Conservation (phyloP, 352 stramenopile genomes). For the Aphanomyces invadans region DNA sequence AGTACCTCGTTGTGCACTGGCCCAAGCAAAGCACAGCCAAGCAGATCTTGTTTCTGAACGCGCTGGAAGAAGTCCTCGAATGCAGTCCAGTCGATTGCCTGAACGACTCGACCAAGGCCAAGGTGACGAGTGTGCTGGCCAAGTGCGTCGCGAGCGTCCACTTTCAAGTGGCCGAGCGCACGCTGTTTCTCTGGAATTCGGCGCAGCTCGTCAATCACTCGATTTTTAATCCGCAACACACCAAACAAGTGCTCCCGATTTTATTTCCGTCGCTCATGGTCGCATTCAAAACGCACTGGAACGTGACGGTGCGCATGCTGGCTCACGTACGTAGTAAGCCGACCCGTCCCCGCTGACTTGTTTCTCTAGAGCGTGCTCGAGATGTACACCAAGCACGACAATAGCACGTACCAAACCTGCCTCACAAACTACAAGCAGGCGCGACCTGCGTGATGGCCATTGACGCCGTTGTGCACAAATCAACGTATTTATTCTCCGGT, state of each 20-base stretch:
- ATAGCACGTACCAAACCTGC: slow-evolving; percentile 2
- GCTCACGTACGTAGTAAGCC: neutral
- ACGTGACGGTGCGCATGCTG: slow-evolving; percentile 7
- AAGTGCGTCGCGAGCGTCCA: slow-evolving; percentile 10
- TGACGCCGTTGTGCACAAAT: neutral
- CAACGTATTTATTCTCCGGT: neutral
- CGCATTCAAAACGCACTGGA: slow-evolving; percentile 13
- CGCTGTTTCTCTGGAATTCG: slow-evolving; percentile 13
- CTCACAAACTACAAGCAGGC: neutral
- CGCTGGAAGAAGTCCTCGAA: slow-evolving; percentile 11
- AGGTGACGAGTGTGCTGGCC: neutral
- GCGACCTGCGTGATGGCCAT: neutral
- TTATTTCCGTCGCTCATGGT: slow-evolving; percentile 16
- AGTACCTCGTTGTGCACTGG: slow-evolving; percentile 1
- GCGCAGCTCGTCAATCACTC: slow-evolving; percentile 14
- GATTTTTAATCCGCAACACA: slow-evolving; percentile 9
- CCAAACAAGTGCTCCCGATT: neutral
- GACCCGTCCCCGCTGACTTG: neutral
- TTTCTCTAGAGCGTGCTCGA: slow-evolving; percentile 10
- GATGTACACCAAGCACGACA: slow-evolving; percentile 22
- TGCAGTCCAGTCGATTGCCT: neutral
- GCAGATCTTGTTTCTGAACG: slow-evolving; percentile 14
- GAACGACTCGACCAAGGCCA: neutral
- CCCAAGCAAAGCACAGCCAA: slow-evolving; percentile 12
- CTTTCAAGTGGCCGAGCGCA: slow-evolving; percentile 18